Percentiles rank a stretch among this genome's conserved stretches.
Evolutionary conservation across 2,329 filamentous ascomycete genomes (phyloP).

Genomic region (Phoma herbarum): DNA sequence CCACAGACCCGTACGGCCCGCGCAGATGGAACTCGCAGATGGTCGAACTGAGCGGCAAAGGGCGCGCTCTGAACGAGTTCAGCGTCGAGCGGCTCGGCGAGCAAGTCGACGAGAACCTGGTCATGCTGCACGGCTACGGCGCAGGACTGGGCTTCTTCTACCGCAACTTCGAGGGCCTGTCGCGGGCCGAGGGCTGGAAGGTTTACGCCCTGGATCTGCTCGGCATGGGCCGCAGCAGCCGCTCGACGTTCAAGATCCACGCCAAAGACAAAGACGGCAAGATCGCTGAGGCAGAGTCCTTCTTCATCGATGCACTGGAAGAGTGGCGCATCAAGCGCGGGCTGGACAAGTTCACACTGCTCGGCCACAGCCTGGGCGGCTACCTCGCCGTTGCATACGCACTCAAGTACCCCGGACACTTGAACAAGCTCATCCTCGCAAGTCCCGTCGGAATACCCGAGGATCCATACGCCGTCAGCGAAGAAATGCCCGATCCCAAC

Average conservation of each 20-base stretch:
- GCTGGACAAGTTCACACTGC: conserved; percentile 90
- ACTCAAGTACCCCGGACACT: conserved; percentile 89
- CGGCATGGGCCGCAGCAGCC: conserved; percentile 88
- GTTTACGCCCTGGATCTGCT: conserved; percentile 94
- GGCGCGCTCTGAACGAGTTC: conserved; percentile 91
- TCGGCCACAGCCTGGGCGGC: conserved; percentile 92
- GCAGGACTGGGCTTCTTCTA: conserved; percentile 98
- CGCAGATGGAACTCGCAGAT: conserved; percentile 86
- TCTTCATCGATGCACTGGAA: conserved; percentile 95
- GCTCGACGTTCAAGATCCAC: conserved; percentile 84
- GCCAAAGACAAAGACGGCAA: conserved; percentile 82
- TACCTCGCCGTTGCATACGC: conserved; percentile 96
- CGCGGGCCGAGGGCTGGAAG: conserved; percentile 80
- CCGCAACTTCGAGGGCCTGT: conserved; percentile 93
- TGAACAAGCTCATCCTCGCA: conserved; percentile 96
- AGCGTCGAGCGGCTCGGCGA: conserved; percentile 86
- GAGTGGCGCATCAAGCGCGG: conserved; percentile 92
- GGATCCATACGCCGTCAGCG: conserved; percentile 86
- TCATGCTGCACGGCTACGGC: conserved; percentile 97
- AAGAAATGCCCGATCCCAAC: conserved; percentile 78
- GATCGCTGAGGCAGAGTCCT: conserved; percentile 88
- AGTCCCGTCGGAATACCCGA: conserved; percentile 95
- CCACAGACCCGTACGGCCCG: conserved; percentile 81
- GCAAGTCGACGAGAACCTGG: conserved; percentile 81
- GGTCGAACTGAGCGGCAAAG: conserved; percentile 83